Base-by-base conservation (phyloP, 2,329 filamentous ascomycete species). In the Colletotrichum orbiculare region DNA sequence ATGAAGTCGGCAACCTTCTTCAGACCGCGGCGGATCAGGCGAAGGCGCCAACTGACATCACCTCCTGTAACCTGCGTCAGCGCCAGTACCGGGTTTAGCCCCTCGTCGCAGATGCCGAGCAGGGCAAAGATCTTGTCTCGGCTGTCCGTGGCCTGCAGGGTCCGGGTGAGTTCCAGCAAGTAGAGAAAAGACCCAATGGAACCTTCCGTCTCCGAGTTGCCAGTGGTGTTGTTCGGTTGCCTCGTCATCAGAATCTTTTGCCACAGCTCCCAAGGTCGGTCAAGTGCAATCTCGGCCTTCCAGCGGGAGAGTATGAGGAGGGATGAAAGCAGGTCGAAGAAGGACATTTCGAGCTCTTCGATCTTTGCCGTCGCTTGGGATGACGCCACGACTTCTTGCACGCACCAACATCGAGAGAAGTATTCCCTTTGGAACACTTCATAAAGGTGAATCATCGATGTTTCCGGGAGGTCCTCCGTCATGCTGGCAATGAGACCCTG, bases 41-140 rank as follows among this genome's bases (percentile, higher is more conserved):
- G 50, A n/a, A 60, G 52, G 38, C 45, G 45, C 62, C 62, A 62
- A 25, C 62, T 65, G 11, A 54, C 52, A 25, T 62, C 43, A 25
- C 48, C 53, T 17, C 39, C 45, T 10, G 45, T 17, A 9, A 59
- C 37, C 45, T 55, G 38, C 35, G 62, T 65, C 33, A 65, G 33
- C 17, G 62, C 57, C 38, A 62, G 58, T 42, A 65, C 50, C 17
- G 62, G 57, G 25, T 65, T 54, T n/a, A 65, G 33, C 1, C 57
- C 57, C 46, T 65, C 57, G 33, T 65, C 62, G 34, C 62, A 65
- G 12, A 65, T 62, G 1, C 62, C 57, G 4, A 62, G 34, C 17
- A 65, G 49, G 7, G 62, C 55, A 11, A 65, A 65, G 15, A 65
- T 46, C 58, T 62, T 65, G 46, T 62, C 57, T 6, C 57, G 62